Percentiles rank a stretch among this genome's conserved stretches.
phyloP scores from a whole-genome alignment of 2,329 filamentous ascomycete genomes.

The Stagonosporopsis chrysanthemi region DNA sequence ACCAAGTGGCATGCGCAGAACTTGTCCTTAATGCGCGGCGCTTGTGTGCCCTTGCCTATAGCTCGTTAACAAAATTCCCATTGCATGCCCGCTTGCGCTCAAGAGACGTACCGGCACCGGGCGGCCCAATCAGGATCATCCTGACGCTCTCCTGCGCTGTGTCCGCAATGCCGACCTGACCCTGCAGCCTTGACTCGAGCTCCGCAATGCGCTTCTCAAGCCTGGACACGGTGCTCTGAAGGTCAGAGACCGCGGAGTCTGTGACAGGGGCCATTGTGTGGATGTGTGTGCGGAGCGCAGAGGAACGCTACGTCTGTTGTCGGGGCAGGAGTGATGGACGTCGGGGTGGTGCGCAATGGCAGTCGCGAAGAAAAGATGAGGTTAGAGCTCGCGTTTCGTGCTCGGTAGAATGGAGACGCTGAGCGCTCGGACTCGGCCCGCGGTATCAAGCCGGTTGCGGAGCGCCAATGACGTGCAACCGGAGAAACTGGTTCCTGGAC shows the following conservation, averaged over 20 bases:
- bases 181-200: constrained; percentile 75
- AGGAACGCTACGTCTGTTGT: constrained; percentile 20
- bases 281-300: constrained; percentile 22
- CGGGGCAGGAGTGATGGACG: constrained; percentile 23
- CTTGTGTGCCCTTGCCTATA: constrained; percentile 97
- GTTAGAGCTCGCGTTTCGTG: constrained; percentile 19
- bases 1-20: constrained; percentile 97
- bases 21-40: constrained; percentile 97
- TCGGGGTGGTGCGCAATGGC: constrained; percentile 34
- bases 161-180: constrained; percentile 40
- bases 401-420: constrained; percentile 20
- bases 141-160: constrained; percentile 72
- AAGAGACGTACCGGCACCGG: constrained; percentile 82
- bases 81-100: neutral
- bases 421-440: constrained; percentile 12
- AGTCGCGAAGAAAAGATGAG: constrained; percentile 24
- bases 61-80: constrained; percentile 34
- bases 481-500: constrained; percentile 18
- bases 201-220: constrained; percentile 87
- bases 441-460: constrained; percentile 4
- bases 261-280: constrained; percentile 83
- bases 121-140: constrained; percentile 97
- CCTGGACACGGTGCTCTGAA: constrained; percentile 82
- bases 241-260: constrained; percentile 78
- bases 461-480: constrained; percentile 24